Evolutionary conservation across 495 filamentous ascomycete genomes (phyloP), one percentile per base, ranked within the genome.

Genomic region (Melanomma pulvis-pyrius): DNA sequence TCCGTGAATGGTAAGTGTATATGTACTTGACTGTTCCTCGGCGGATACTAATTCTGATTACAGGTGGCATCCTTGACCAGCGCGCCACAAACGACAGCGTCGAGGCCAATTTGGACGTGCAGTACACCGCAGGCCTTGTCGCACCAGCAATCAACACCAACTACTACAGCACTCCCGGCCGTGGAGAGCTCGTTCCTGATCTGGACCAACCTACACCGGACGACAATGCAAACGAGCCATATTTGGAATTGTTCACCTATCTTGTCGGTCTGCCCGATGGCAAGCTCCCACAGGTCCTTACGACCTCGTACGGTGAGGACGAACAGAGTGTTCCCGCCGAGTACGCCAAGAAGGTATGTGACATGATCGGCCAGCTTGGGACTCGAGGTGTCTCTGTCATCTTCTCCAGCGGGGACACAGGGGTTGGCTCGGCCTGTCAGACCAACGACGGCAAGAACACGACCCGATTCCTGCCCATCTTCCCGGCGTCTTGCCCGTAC

Each of bases 301-400:
- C 89, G 36, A 92, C 86, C 47, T 91, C 88, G 0, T 96, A 94
- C 73, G 90, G 90, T 44, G 91, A 93, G 68, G 84, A 92, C 50
- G 92, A 96, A 73, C 74, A 93, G 78, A 89, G 85, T 4, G 83
- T 94, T 0, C 90, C 90, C 0, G 71, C 79, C 34, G 74, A 80
- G 0, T 96, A 92, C 69, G 86, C 89, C 46, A 77, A 78, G 47
- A 82, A 79, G 41, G 88, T 91, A 4, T 94, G 91, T 79, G 85
- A 88, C 73, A 73, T 88, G 41, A 86, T 83, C 74, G 83, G 84
- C 47, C 83, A 90, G 74, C 84, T 94, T 17, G 91, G 90, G 39
- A 84, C 84, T 32, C 88, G 91, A 25, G 92, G 92, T 51, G 88
- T 92, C 1, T 86, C 87, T 15, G 80, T 93, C 0, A 75, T 94